Conservation (phyloP, 306 rosid species). For the Cicer judaicum region DNA sequence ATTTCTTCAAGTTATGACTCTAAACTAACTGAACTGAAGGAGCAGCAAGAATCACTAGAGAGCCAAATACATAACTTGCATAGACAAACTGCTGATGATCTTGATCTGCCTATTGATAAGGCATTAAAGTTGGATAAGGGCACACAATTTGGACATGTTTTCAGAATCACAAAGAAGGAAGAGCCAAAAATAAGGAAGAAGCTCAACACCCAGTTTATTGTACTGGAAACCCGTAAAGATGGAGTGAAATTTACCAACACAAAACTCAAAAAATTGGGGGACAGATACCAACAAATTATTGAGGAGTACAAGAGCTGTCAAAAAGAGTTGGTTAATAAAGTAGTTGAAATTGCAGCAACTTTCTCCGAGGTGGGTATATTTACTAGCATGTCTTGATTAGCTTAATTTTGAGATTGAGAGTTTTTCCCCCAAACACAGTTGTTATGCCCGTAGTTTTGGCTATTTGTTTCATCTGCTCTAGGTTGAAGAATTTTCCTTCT, state of each 20-base stretch:
- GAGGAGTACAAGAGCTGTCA: constrained; percentile 90
- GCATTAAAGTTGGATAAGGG: constrained; percentile 87
- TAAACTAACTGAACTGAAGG: constrained; percentile 66
- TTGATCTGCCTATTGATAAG: constrained; percentile 85
- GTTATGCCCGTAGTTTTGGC: constrained; percentile 18
- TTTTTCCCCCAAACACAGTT: background rate
- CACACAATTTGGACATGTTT: constrained; percentile 94
- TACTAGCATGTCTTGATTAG: background rate
- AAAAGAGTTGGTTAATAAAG: constrained; percentile 75
- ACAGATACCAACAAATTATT: constrained; percentile 73
- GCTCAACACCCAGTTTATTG: constrained; percentile 86
- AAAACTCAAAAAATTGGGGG: constrained; percentile 87
- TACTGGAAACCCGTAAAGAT: constrained; percentile 96
- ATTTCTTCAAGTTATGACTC: constrained; percentile 86
- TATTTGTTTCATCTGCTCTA: constrained; percentile 32
- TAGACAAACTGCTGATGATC: constrained; percentile 77
- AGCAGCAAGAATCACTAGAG: constrained; percentile 72
- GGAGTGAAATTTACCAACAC: constrained; percentile 97
- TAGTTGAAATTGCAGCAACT: constrained; percentile 72
- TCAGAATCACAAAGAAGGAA: constrained; percentile 96
- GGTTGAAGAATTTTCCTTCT: constrained; percentile 47
- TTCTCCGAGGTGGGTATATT: constrained; percentile 72
- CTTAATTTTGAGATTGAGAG: background rate
- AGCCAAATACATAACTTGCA: constrained; percentile 77
- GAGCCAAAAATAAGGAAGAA: constrained; percentile 97